These are phyloP conservation scores for Aureobasidium sp. DNA, from an alignment of 2,329 filamentous ascomycete genomes.

Conservation along the genomic window DNA sequence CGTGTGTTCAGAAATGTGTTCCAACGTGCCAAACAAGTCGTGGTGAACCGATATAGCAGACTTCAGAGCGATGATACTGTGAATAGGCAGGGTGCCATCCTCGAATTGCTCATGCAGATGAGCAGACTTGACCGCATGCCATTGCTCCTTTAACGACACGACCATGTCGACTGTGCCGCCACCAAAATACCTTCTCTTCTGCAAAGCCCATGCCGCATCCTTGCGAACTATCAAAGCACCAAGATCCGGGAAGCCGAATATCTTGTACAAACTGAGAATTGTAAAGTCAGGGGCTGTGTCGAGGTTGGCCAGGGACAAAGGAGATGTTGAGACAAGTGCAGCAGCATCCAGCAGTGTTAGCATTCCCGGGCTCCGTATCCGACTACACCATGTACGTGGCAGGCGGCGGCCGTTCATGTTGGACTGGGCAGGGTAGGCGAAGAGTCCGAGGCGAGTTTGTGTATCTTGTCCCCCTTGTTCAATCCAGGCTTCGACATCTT, in stretches of 20 bases:
- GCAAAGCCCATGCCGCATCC: conserved; percentile 52
- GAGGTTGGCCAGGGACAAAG: conserved; percentile 59
- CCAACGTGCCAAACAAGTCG: conserved; percentile 60
- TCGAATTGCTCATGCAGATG: conserved; percentile 75
- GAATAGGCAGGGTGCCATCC: conserved; percentile 84
- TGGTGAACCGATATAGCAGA: conserved; percentile 64
- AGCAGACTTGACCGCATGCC: conserved; percentile 67
- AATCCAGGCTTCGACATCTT: conserved; percentile 59
- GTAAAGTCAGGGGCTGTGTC: conserved; percentile 69
- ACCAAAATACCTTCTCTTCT: conserved; percentile 72
- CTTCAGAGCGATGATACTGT: conserved; percentile 78
- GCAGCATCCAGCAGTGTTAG: conserved; percentile 80
- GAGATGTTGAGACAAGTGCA: conserved; percentile 67
- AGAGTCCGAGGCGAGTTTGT: conserved; percentile 37
- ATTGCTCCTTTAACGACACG: conserved; percentile 59
- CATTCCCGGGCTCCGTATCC: conserved; percentile 26
- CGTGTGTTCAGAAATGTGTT: conserved; percentile 62
- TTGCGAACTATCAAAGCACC: conserved; percentile 78
- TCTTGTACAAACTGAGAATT: conserved; percentile 87
- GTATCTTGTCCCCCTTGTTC: conserved; percentile 28
- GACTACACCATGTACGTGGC: conserved; percentile 59
- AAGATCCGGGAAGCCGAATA: conserved; percentile 90
- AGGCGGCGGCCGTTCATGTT: conserved; percentile 80
- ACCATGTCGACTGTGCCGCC: conserved; percentile 93
- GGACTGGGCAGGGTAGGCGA: conserved; percentile 85